Evolutionary conservation across 2,329 filamentous ascomycete genomes (phyloP), one percentile per base, ranked within the genome.

Genomic region (Diaporthe aspalathi): DNA sequence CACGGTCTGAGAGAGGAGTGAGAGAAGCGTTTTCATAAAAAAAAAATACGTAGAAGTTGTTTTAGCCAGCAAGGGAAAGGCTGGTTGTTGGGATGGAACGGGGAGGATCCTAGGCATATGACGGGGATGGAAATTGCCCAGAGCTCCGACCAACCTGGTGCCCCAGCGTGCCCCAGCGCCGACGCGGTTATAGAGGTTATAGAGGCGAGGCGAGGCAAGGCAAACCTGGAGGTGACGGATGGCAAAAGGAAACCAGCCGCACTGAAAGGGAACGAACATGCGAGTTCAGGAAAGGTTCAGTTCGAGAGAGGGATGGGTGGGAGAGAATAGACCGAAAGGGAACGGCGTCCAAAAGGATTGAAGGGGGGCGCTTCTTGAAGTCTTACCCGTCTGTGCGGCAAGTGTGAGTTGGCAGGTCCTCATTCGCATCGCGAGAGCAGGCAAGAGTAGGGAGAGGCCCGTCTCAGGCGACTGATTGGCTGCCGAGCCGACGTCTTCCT

Each of bases 381-480:
- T 68, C 67, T 68, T 68, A 68, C 53, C 67, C 67, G 67, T 68
- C 60, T 65, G 52, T 49, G 67, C 53, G 56, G 67, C 54, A 56
- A 60, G 54, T 49, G 40, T 68, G 67, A 68, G 67, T 57, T 68
- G 67, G 67, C 67, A 68, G 43, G 60, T 35, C 60, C 60, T 65
- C 60, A 65, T 68, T 68, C 67, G 53, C 67, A 68, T 68, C 67
- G 67, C 67, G 53, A 68, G 47, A 68, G 60, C 60, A 65, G 50
- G 67, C 67, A 43, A 68, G 47, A 68, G 60, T 45, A 65, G 50
- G 35, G 60, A 68, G 67, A 68, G 57, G 67, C 9, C 67, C 67
- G 67, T 68, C 56, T 52, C 67, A 57, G 67, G n/a, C 29, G 53
- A 49, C 53, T 68, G 67, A 68, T 68, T 68, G 67, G 67, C 67